Base-by-base conservation (phyloP, 306 rosid genomes). In the Castanea crenata region DNA sequence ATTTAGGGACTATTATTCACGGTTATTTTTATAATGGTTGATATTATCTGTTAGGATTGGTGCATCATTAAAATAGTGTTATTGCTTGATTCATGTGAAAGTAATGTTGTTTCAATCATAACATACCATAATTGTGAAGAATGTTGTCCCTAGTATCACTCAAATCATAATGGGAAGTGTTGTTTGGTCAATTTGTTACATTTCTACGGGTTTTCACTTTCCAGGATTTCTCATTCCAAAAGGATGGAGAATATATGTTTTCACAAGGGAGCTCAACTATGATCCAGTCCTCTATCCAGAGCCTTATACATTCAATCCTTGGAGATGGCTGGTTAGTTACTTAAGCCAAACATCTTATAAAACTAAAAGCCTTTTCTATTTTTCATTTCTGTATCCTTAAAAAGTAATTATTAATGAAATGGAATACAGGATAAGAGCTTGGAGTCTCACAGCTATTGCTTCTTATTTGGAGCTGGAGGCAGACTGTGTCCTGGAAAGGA, bases 401-500 rank as follows among this genome's bases (percentile, higher is more conserved):
- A 63, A 63, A 29, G 19, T 63, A 63, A 6, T 21, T 63, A 6
- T 77, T 49, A 67, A 18, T 75, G 74, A 1, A 21, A 76, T 74
- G 9, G 15, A 70, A 83, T 82, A 71, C 83, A 90, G 94, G 92
- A 87, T 46, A 89, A 79, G 55, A 81, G 85, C 35, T 63, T 86
- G 86, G 98, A 91, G 78, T 80, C 89, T 64, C 88, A 87, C 21
- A 87, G 34, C 59, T 75, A 86, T 75, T 83, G 82, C 84, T 82
- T 93, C 78, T 63, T 93, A 74, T 93, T 93, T 86, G 97, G 98
- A 70, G 91, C 89, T 32, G 97, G 96, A 32, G 76, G 77, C 3
- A 88, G 96, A 55, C 86, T 58, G 6, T 93, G 96, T 63, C 97
- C 97, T 44, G 94, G 97, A 81, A 93, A 91, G 81, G 96, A 93